Evolutionary conservation across 306 rosid genomes (phyloP), one percentile per base, ranked within the genome.

Genomic region (Datisca glomerata): DNA sequence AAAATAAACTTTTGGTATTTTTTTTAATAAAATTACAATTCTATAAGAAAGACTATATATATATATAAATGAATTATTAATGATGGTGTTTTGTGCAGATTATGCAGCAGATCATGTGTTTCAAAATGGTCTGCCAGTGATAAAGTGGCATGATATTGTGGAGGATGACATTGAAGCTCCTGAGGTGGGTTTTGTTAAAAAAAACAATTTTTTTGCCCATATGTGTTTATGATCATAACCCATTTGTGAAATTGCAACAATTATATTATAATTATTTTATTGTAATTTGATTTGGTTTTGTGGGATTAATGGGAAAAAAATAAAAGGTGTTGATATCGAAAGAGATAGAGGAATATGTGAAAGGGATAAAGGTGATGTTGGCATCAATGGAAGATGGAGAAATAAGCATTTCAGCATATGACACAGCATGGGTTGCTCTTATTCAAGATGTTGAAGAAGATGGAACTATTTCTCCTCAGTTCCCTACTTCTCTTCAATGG

Each of bases 341-440:
- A 7, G 71, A 78, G 80, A 75, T 66, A 2, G 55, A 56, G 43
- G 41, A 62, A 33, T 43, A 53, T 12, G 76, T 91, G 41, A 44
- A 45, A 0, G 28, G 41, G 27, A 55, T 84, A 32, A 75, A 48
- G 62, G 51, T 67, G 2, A 75, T 80, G 68, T 38, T 91, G 74
- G 47, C 31, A 25, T 61, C 76, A 1, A 56, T 91, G 74, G 92
- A 64, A 21, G 86, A 91, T 32, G 98, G 98, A 44, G 94, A 84
- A 45, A 68, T 91, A 33, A 80, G 55, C 55, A 37, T 70, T 7
- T 91, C 98, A 0, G 85, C 98, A 2, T 91, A 91, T 56, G 98
- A 91, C 79, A 91, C 98, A 14, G 96, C 98, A 8, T 91, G 98
- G 98, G 96, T 80, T 35, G 92, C 82, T 21, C 77, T 91, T 15